Conservation (phyloP, 495 filamentous ascomycete species). For the Geoglossum glabrum region DNA sequence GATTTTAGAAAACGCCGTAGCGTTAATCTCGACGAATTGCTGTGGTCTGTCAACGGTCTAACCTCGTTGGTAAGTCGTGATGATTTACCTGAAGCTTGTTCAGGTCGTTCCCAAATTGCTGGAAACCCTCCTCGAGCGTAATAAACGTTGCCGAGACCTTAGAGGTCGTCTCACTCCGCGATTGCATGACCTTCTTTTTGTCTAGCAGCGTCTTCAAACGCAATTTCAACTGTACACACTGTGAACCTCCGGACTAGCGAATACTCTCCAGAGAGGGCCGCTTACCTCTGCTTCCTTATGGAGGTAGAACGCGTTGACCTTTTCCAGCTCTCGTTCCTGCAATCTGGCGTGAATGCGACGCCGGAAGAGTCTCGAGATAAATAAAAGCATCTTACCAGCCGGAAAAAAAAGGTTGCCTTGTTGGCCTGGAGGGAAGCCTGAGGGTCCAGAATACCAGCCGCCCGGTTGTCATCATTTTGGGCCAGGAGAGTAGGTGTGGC, state of each 20-base stretch:
- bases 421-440: conserved; percentile 89
- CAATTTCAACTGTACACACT: conserved; percentile 51
- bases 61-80: not conserved
- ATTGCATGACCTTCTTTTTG: conserved; percentile 77
- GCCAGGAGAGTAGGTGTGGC: conserved; percentile 66
- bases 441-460: conserved; percentile 38
- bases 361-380: not conserved
- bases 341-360: not conserved
- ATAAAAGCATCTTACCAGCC: conserved; percentile 40
- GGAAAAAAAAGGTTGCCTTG: conserved; percentile 96
- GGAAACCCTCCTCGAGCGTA: conserved; percentile 84
- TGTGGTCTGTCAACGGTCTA: conserved; percentile 10
- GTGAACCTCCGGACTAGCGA: not conserved
- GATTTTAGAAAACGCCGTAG: conserved; percentile 93
- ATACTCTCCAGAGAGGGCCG: not conserved
- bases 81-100: conserved; percentile 64
- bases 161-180: conserved; percentile 48
- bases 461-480: conserved; percentile 38
- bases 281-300: conserved; percentile 94
- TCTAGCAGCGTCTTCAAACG: conserved; percentile 80
- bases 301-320: conserved; percentile 93
- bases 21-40: conserved; percentile 97
- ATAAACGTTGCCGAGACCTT: conserved; percentile 81
- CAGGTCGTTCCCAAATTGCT: conserved; percentile 85
- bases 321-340: conserved; percentile 91